A percentile compares a stretch with the other conserved stretches of the same genome.
phyloP scores from a whole-genome alignment of 768 basidiomycete species.

The Suillus hirtellus region DNA sequence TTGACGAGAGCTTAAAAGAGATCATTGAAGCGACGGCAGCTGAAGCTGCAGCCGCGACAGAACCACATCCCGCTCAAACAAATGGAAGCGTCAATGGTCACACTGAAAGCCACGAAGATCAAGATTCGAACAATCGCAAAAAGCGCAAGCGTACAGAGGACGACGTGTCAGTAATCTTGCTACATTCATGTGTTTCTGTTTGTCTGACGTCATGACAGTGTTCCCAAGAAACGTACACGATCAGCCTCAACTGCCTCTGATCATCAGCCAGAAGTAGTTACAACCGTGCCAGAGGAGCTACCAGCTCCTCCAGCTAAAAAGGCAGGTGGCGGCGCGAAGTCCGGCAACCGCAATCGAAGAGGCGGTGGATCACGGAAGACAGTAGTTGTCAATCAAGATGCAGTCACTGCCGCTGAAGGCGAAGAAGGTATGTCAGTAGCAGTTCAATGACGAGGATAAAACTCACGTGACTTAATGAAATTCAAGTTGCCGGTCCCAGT shows the following conservation, averaged over 20 bases:
- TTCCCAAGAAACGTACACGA: conserved; percentile 69
- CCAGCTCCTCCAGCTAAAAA: conserved; percentile 35
- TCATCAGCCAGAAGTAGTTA: conserved; percentile 41
- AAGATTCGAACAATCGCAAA: conserved; percentile 49
- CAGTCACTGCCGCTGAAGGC: conserved; percentile 42
- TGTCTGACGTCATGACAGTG: conserved; percentile 33
- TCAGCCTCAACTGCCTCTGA: conserved; percentile 76
- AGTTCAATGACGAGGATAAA: conserved; percentile 21
- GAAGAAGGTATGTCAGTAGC: conserved; percentile 56
- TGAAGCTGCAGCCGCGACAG: conserved; percentile 59
- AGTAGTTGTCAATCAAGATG: conserved; percentile 23
- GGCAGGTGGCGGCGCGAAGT: conserved; percentile 20
- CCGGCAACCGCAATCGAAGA: conserved; percentile 31
- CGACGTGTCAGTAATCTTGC: conserved; percentile 53
- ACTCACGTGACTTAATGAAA: conserved; percentile 38
- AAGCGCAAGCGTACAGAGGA: conserved; percentile 80
- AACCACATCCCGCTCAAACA: conserved; percentile 35
- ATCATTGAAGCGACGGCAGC: conserved; percentile 73
- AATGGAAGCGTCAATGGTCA: conserved; percentile 43
- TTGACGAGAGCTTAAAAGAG: conserved; percentile 85
- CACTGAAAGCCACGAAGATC: conserved; percentile 46
- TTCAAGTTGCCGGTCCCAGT: conserved; percentile 34
- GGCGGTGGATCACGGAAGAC: conserved; percentile 32
- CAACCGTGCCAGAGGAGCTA: conserved; percentile 41
- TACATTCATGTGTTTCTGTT: conserved; percentile 1